Evolutionary conservation across 768 basidiomycete genomes (phyloP).

Genomic region (Lactarius sanguifluus): DNA sequence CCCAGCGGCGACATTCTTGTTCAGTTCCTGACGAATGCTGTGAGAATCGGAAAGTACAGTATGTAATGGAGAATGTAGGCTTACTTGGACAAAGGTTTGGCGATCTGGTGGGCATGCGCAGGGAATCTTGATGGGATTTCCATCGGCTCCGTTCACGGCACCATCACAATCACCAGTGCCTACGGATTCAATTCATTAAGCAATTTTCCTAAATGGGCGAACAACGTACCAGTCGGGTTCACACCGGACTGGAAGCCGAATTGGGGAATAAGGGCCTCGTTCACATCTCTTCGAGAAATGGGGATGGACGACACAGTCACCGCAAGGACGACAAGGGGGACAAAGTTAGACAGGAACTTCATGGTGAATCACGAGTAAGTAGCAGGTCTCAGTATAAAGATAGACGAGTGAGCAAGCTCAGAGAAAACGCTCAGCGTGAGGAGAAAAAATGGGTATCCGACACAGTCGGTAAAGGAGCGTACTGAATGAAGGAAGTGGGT

Average conservation of each 20-base stretch:
- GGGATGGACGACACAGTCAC: conserved; percentile 18
- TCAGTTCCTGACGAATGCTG: conserved; percentile 31
- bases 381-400: background rate
- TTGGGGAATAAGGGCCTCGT: conserved; percentile 39
- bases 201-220: background rate
- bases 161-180: conserved; percentile 74
- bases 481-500: conserved; percentile 6
- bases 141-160: conserved; percentile 53
- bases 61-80: background rate
- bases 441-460: conserved; percentile 17
- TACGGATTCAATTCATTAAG: conserved; percentile 15
- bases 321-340: conserved; percentile 11
- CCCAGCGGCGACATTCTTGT: conserved; percentile 23
- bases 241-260: conserved; percentile 56
- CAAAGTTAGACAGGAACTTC: conserved; percentile 18
- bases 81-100: conserved; percentile 51
- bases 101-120: conserved; percentile 64
- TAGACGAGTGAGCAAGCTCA: conserved; percentile 8
- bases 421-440: conserved; percentile 21
- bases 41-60: background rate
- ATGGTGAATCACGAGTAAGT: conserved; percentile 7
- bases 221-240: conserved; percentile 56
- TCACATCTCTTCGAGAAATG: conserved; percentile 18
- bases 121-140: conserved; percentile 58
- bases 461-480: conserved; percentile 23